phyloP scores from a whole-genome alignment of 2,329 filamentous ascomycete species.

The Pleurostoma richardsiae region DNA sequence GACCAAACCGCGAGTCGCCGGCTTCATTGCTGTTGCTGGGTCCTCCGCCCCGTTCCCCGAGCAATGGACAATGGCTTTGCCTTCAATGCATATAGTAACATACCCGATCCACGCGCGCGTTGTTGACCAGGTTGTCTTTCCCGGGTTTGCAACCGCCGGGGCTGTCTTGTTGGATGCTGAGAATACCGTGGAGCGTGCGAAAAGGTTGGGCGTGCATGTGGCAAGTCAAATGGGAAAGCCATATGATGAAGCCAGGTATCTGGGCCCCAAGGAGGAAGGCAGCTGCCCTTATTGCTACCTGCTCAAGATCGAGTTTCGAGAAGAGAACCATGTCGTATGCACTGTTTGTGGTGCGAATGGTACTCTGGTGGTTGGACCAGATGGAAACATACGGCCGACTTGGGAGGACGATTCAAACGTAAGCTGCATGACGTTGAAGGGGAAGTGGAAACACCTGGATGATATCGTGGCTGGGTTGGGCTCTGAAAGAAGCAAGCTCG shows the following conservation, averaged over 20 bases:
- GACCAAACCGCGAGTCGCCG: constrained; percentile 1
- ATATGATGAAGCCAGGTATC: background rate
- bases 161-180: constrained; percentile 13
- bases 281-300: background rate
- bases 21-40: constrained; percentile 1
- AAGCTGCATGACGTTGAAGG: background rate
- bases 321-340: background rate
- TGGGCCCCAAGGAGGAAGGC: background rate
- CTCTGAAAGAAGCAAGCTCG: background rate
- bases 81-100: constrained; percentile 1
- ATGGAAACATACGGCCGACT: background rate
- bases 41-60: constrained; percentile 1
- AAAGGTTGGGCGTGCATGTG: background rate
- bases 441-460: background rate
- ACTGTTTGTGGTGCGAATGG: background rate
- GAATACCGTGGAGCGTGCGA: background rate
- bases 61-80: constrained; percentile 3
- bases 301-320: background rate
- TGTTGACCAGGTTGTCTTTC: background rate
- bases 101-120: constrained; percentile 1
- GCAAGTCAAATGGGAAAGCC: background rate
- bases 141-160: background rate
- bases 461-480: background rate
- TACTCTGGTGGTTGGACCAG: background rate
- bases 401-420: background rate